Conservation (phyloP, 768 basidiomycete species). For the Termitomyces sp. region DNA sequence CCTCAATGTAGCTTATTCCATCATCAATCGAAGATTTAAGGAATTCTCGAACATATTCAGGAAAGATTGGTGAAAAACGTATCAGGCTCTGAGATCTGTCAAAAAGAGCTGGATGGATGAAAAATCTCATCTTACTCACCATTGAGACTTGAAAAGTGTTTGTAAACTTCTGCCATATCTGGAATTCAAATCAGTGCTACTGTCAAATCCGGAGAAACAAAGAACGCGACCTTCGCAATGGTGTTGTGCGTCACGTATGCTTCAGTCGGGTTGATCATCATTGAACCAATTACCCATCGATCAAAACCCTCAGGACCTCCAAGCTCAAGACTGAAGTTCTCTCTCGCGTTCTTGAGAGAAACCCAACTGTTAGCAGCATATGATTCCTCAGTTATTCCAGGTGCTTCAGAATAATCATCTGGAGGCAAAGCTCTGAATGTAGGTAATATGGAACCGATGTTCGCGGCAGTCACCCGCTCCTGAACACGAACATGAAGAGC, state of each 20-base stretch:
- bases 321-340: constrained; percentile 41
- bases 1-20: constrained; percentile 68
- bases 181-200: background rate
- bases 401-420: constrained; percentile 21
- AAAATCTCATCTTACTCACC: constrained; percentile 27
- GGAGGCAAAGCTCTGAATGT: constrained; percentile 46
- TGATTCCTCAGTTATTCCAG: constrained; percentile 32
- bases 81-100: constrained; percentile 30
- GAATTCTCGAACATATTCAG: constrained; percentile 57
- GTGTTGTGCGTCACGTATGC: constrained; percentile 74
- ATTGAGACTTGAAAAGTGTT: constrained; percentile 44
- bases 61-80: constrained; percentile 52
- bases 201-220: background rate
- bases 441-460: constrained; percentile 40
- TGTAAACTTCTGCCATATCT: constrained; percentile 77
- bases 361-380: constrained; percentile 52
- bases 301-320: constrained; percentile 68
- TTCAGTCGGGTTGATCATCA: constrained; percentile 67
- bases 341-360: constrained; percentile 45
- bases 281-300: constrained; percentile 49
- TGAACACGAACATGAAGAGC: constrained; percentile 54
- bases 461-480: constrained; percentile 31
- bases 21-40: constrained; percentile 59
- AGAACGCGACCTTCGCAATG: constrained; percentile 44
- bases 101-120: background rate